Conservation (phyloP, 2,329 filamentous ascomycete species). For the Alternaria gansuensis region DNA sequence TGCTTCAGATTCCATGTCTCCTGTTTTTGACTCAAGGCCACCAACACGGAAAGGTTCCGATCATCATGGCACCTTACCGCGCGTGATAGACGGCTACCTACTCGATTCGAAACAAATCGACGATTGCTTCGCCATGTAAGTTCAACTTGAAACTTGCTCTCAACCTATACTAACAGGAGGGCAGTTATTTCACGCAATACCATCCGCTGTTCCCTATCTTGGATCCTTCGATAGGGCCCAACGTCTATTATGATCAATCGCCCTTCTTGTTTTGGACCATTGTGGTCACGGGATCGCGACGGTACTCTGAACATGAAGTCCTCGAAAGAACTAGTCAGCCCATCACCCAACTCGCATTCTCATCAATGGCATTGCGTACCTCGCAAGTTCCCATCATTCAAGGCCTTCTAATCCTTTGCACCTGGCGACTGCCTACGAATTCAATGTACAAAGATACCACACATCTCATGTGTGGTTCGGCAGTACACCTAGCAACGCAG, state of each 20-base stretch:
- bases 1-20: constrained; percentile 43
- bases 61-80: constrained; percentile 35
- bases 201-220: constrained; percentile 49
- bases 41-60: constrained; percentile 37
- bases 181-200: constrained; percentile 49
- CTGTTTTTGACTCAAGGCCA: constrained; percentile 40
- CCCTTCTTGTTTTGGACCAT: constrained; percentile 55
- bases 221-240: constrained; percentile 41
- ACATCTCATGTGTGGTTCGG: constrained; percentile 53
- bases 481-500: constrained; percentile 54
- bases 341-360: constrained; percentile 52
- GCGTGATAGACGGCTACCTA: constrained; percentile 44
- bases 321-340: constrained; percentile 45
- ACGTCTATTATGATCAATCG: constrained; percentile 48
- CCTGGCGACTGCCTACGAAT: constrained; percentile 54
- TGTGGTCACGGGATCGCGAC: constrained; percentile 51
- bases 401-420: constrained; percentile 52
- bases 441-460: constrained; percentile 55
- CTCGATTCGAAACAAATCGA: constrained; percentile 48
- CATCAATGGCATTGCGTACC: constrained; percentile 49
- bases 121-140: constrained; percentile 49
- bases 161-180: constrained; percentile 22
- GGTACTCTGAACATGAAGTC: constrained; percentile 51
- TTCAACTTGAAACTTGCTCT: background rate
- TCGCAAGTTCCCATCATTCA: constrained; percentile 54